Percentiles rank a stretch among this genome's conserved stretches.
Conservation (phyloP, 2,329 filamentous ascomycete species). For the Cordyceps tenuipes region DNA sequence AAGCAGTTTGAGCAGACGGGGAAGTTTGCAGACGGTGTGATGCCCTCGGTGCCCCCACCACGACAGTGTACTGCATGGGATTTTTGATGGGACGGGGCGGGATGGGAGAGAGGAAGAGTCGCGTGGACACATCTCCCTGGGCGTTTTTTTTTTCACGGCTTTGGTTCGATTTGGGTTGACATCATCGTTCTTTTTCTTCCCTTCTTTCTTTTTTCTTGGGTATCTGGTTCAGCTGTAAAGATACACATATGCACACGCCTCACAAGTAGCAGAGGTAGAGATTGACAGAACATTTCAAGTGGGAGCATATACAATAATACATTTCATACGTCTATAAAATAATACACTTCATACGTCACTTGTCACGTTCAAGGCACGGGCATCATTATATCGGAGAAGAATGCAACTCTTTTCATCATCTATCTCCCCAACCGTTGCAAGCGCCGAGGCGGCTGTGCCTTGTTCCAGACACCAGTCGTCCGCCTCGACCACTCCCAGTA, state of each 20-base stretch:
- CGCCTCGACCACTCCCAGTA: not conserved
- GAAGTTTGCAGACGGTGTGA: slow-evolving; percentile 58
- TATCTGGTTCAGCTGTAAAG: not conserved
- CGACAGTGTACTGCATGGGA: slow-evolving; percentile 68
- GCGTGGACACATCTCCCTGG: not conserved
- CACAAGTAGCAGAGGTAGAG: not conserved
- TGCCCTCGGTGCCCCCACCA: slow-evolving; percentile 72
- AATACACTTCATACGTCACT: not conserved
- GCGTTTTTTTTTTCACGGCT: not conserved
- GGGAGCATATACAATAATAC: not conserved
- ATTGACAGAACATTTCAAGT: not conserved
- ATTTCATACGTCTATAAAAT: no score
- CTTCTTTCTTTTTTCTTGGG: not conserved
- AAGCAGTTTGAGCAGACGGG: slow-evolving; percentile 55
- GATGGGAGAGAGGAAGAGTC: no score
- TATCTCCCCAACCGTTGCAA: not conserved
- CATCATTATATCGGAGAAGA: not conserved
- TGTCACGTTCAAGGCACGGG: not conserved
- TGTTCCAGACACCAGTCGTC: slow-evolving; percentile 6
- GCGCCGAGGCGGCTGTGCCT: not conserved
- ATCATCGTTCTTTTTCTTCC: not conserved
- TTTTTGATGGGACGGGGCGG: slow-evolving; percentile 38
- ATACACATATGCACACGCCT: not conserved
- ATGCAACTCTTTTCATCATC: not conserved
- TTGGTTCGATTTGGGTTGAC: not conserved